Conservation (phyloP, 345 rosid species). For the Brassica carinata region DNA sequence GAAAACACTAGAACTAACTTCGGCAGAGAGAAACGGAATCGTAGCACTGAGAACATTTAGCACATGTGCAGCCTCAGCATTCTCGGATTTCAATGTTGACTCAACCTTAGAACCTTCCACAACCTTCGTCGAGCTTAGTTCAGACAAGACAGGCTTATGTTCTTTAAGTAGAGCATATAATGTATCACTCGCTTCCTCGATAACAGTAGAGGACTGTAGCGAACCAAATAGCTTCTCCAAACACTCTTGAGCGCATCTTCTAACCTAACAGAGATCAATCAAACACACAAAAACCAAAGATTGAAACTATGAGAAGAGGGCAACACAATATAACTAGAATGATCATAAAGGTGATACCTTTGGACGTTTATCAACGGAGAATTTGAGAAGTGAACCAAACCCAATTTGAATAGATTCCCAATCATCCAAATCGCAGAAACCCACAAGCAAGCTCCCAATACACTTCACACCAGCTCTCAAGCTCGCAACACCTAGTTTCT, state of each 20-base stretch:
- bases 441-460: constrained; percentile 60
- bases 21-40: constrained; percentile 53
- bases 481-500: constrained; percentile 57
- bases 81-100: constrained; percentile 44
- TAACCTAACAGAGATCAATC: constrained; percentile 51
- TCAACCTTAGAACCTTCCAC: constrained; percentile 54
- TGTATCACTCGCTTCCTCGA: constrained; percentile 65
- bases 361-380: constrained; percentile 78
- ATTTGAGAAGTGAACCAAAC: constrained; percentile 62
- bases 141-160: constrained; percentile 42
- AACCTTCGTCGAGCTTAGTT: constrained; percentile 36
- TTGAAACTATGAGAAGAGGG: constrained; percentile 10
- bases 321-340: constrained; percentile 9
- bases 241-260: constrained; percentile 82
- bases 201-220: constrained; percentile 47
- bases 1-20: constrained; percentile 52
- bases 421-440: constrained; percentile 65
- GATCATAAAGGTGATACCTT: constrained; percentile 52
- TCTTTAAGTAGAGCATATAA: constrained; percentile 51
- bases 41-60: constrained; percentile 65
- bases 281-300: neutral
- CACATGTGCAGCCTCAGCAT: constrained; percentile 70
- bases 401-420: constrained; percentile 65
- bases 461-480: constrained; percentile 79
- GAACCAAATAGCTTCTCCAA: constrained; percentile 61